Evolutionary conservation across 148 eudicot genomes (phyloP).

Genomic region (Polygonum maritimum): DNA sequence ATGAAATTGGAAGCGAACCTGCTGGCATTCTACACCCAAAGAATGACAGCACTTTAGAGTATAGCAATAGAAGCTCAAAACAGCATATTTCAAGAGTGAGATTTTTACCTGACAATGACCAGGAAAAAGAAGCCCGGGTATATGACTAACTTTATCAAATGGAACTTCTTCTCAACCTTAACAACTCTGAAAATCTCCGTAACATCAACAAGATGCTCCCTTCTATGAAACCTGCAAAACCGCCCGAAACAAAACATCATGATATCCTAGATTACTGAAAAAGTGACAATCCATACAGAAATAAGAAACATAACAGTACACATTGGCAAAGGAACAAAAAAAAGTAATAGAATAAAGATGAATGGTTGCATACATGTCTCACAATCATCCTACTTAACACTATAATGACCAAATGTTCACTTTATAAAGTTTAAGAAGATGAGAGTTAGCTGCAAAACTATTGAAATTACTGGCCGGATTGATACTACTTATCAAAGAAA

Average conservation of each 20-base stretch:
- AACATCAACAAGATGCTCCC: slow-evolving; percentile 76
- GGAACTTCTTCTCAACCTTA: slow-evolving; percentile 57
- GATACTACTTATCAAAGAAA: slow-evolving; percentile 2
- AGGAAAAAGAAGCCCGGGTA: slow-evolving; percentile 49
- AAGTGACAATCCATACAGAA: not conserved
- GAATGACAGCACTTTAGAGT: slow-evolving; percentile 25
- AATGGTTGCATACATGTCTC: no score
- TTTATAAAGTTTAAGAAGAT: no score
- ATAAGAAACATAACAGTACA: not conserved
- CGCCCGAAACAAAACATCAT: not conserved
- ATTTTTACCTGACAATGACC: slow-evolving; percentile 53
- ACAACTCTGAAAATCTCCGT: slow-evolving; percentile 73
- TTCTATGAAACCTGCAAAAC: slow-evolving; percentile 44
- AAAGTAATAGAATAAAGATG: no score
- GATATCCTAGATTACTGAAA: not conserved
- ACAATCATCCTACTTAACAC: no score
- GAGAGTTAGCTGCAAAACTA: no score
- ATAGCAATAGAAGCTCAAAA: slow-evolving; percentile 7
- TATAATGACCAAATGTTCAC: no score
- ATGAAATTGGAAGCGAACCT: slow-evolving; percentile 31
- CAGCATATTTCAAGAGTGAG: not conserved
- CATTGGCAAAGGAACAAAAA: not conserved
- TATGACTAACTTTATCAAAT: slow-evolving; percentile 55
- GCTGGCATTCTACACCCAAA: slow-evolving; percentile 42
- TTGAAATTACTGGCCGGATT: not conserved